These are phyloP conservation scores for Ilex asprella DNA, from an alignment of 257 asterid species.

Conservation along the genomic window DNA sequence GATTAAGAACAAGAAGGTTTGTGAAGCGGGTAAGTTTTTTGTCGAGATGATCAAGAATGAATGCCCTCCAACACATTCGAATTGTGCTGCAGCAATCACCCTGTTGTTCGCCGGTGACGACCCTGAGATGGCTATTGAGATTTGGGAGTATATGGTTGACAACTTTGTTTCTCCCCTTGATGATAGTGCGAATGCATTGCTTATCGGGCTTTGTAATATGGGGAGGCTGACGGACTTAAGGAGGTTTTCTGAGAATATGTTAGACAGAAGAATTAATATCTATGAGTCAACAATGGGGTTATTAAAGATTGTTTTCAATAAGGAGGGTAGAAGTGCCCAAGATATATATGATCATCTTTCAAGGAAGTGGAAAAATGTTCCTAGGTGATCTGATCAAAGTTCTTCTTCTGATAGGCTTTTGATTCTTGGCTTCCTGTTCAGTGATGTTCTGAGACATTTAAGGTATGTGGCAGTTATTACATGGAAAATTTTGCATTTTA, in stretches of 20 bases:
- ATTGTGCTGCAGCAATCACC: conserved; percentile 48
- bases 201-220: conserved; percentile 56
- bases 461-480: too few species aligned
- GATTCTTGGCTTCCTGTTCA: not conserved
- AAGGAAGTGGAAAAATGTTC: conserved; percentile 54
- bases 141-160: conserved; percentile 61
- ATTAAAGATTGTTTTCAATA: conserved; percentile 39
- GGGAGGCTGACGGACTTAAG: conserved; percentile 51
- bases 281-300: conserved; percentile 56
- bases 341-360: conserved; percentile 46
- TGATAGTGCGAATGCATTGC: conserved; percentile 59
- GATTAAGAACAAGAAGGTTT: conserved; percentile 50
- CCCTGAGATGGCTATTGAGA: conserved; percentile 63
- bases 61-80: conserved; percentile 52
- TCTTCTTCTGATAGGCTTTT: not conserved
- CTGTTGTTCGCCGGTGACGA: conserved; percentile 56
- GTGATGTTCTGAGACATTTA: not conserved
- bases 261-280: conserved; percentile 44
- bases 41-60: conserved; percentile 71
- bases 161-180: conserved; percentile 46
- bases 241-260: conserved; percentile 63
- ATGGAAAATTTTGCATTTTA: too few species aligned
- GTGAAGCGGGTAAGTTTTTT: conserved; percentile 48
- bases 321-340: conserved; percentile 40
- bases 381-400: conserved; percentile 16